Evolutionary conservation across 2,329 filamentous ascomycete species (phyloP), one percentile per base, ranked within the genome.

Genomic region (Fusarium setosum): DNA sequence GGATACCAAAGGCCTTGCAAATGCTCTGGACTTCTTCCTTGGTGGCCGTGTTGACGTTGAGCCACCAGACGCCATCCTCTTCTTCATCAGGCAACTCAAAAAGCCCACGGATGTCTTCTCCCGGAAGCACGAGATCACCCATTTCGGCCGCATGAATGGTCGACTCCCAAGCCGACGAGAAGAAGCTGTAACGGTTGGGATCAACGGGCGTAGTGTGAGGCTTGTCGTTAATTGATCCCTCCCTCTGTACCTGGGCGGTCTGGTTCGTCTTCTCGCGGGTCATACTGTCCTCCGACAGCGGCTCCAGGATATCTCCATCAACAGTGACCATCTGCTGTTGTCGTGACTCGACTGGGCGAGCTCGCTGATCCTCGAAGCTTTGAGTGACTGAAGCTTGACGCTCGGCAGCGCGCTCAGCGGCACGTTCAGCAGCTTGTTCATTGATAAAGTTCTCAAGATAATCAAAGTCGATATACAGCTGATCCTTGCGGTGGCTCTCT

Each of bases 1-100:
- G 96, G 54, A 99, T 92, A 13, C 93, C 93, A 78, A 99, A 99
- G 5, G 96, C 94, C 74, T 94, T 94, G 82, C 93, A 97, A 63
- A 99, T 90, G 26, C 90, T 90, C 40, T 90, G 89, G 18, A 97
- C 89, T 76, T 98, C 96, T 59, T 95, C 94, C 73, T 94, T 92
- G 1, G 91, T 94, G 2, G 95, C 93, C 69, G 92, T 93, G 75
- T 95, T 91, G 76, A 97, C 91, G 73, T 99, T 97, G 49, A 99
- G 85, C 96, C 96, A 99, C 94, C 95, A 99, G n/a, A 97, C 94
- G 72, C 95, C 95, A 70, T 94, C 85, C 3, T 81, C 78, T 62
- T 89, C 87, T 26, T 85, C 84, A 51, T 84, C 88, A 7, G 88
- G 88, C 31, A 90, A 81, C 29, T 84, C 82, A 75, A 99, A 99